Evolutionary conservation across 192 early-diverging fungal species (phyloP).

Genomic region (Umbelopsis sp.): DNA sequence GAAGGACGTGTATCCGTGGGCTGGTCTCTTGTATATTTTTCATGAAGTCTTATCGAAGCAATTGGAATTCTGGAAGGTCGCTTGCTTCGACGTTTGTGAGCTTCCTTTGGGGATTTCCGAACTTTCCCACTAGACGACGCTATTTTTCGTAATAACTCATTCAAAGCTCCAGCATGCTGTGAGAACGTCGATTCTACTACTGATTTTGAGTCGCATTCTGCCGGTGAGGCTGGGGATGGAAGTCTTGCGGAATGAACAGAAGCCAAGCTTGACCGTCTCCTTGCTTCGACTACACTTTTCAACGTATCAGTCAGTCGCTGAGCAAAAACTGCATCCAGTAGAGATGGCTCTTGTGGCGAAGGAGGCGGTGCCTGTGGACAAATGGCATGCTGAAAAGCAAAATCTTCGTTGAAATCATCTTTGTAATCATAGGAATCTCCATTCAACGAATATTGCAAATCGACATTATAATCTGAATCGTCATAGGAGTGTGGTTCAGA

Average conservation of each 20-base stretch:
- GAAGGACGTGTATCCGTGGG: neutral
- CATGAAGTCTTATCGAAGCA: neutral
- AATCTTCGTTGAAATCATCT: slow-evolving; percentile 28
- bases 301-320: slow-evolving; percentile 14
- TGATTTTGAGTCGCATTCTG: neutral
- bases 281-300: slow-evolving; percentile 11
- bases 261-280: neutral
- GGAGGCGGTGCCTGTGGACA: slow-evolving; percentile 31
- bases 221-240: neutral
- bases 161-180: slow-evolving; percentile 30
- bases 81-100: slow-evolving; percentile 17
- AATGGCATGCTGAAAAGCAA: slow-evolving; percentile 13
- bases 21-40: neutral
- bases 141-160: slow-evolving; percentile 20
- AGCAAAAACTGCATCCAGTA: slow-evolving; percentile 29
- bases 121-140: neutral
- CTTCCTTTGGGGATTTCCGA: slow-evolving; percentile 2
- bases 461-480: neutral
- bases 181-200: neutral
- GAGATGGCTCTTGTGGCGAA: slow-evolving; percentile 33
- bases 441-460: slow-evolving; percentile 13
- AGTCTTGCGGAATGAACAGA: neutral
- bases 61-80: slow-evolving; percentile 3
- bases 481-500: neutral
- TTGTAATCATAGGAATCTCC: slow-evolving; percentile 2